A percentile compares a stretch with the other conserved stretches of the same genome.
Conservation (phyloP, 2,329 filamentous ascomycete genomes). For the Gnomoniopsis sp. region DNA sequence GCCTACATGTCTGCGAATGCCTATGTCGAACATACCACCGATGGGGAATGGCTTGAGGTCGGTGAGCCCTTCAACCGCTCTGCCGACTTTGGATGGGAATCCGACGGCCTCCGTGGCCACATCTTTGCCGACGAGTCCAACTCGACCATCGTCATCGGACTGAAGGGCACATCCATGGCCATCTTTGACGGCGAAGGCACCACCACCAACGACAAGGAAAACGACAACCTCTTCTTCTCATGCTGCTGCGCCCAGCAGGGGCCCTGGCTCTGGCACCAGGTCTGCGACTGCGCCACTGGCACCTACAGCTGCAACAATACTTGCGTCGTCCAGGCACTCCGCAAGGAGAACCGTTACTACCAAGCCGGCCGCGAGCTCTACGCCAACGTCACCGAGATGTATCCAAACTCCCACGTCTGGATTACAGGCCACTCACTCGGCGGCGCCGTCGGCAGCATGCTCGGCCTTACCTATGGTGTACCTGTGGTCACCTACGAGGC, state of each 20-base stretch:
- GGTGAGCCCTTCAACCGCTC: constrained; percentile 79
- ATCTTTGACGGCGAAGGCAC: constrained; percentile 97
- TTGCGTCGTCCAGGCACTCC: constrained; percentile 73
- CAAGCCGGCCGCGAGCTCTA: constrained; percentile 85
- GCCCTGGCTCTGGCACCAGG: constrained; percentile 83
- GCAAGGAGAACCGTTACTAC: constrained; percentile 87
- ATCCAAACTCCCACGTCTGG: constrained; percentile 83
- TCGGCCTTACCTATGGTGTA: constrained; percentile 86
- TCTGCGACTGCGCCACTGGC: constrained; percentile 86
- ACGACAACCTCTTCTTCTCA: constrained; percentile 97
- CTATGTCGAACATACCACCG: constrained; percentile 71
- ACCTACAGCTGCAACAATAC: constrained; percentile 92
- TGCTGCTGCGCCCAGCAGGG: constrained; percentile 96
- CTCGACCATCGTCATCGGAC: constrained; percentile 80
- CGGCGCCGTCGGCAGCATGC: constrained; percentile 80
- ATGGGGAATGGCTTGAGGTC: constrained; percentile 80
- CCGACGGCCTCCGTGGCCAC: constrained; percentile 85
- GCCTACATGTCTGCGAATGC: constrained; percentile 88
- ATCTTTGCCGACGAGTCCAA: constrained; percentile 86
- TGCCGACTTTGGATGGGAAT: constrained; percentile 88
- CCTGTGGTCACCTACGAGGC: constrained; percentile 93
- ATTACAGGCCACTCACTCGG: constrained; percentile 89
- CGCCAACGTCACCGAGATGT: constrained; percentile 85
- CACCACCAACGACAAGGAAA: constrained; percentile 94
- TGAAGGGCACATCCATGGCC: constrained; percentile 88